Percentiles rank a stretch among this genome's conserved stretches.
phyloP scores from a whole-genome alignment of 352 stramenopile genomes.

The Nothophytophthora sp. region DNA sequence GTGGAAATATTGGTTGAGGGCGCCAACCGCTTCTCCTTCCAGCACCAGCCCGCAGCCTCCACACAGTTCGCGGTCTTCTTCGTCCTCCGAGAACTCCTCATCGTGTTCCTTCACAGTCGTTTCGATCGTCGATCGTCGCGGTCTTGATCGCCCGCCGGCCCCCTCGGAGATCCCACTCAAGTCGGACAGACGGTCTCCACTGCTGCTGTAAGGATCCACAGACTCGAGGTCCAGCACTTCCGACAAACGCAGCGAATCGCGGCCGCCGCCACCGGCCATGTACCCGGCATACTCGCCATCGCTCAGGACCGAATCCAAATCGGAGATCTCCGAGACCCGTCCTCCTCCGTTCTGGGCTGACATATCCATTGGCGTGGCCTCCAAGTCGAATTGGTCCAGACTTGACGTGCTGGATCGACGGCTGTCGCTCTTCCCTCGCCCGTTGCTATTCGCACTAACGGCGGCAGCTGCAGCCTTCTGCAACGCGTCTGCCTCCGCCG shows the following conservation, averaged over 20 bases:
- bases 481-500: constrained; percentile 23
- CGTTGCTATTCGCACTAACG: constrained; percentile 30
- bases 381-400: constrained; percentile 78
- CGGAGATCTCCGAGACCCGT: constrained; percentile 66
- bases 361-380: constrained; percentile 36
- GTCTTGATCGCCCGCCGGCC: constrained; percentile 13
- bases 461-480: constrained; percentile 26
- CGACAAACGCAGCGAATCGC: constrained; percentile 75
- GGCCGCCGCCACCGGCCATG: constrained; percentile 41
- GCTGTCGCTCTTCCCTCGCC: constrained; percentile 22
- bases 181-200: constrained; percentile 50
- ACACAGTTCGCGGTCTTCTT: constrained; percentile 73
- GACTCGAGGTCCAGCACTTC: constrained; percentile 78
- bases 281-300: constrained; percentile 69
- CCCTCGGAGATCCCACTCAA: constrained; percentile 62
- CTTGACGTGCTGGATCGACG: constrained; percentile 37
- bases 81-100: constrained; percentile 57
- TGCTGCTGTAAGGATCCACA: constrained; percentile 51
- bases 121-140: constrained; percentile 29
- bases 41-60: constrained; percentile 69
- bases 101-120: constrained; percentile 35
- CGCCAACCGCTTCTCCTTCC: constrained; percentile 79
- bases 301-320: constrained; percentile 58
- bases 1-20: constrained; percentile 83
- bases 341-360: constrained; percentile 39